phyloP scores from a whole-genome alignment of 163 green algal genomes.

The Scenedesmus sp. region DNA sequence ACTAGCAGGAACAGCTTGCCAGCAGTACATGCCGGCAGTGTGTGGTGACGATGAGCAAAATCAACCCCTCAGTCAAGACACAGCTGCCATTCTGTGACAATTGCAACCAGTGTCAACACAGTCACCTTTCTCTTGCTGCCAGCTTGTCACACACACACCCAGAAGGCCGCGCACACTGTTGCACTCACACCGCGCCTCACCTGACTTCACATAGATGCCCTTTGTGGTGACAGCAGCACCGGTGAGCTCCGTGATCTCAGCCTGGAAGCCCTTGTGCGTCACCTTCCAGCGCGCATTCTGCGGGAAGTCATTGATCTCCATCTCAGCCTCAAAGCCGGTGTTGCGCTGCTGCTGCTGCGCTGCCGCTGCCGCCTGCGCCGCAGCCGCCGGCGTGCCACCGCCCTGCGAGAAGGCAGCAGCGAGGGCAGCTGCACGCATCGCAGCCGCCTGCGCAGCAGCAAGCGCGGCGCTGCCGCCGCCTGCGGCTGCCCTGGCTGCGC shows the following conservation, averaged over 20 bases:
- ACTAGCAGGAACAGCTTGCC: too few species aligned
- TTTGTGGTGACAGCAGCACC: constrained; percentile 91
- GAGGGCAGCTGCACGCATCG: constrained; percentile 44
- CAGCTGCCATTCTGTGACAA: too few species aligned
- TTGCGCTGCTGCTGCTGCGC: constrained; percentile 55
- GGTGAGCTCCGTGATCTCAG: constrained; percentile 89
- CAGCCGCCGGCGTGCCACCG: constrained; percentile 22
- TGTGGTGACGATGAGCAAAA: too few species aligned
- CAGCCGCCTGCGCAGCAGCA: constrained; percentile 25
- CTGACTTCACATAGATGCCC: constrained; percentile 83
- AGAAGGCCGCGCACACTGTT: too few species aligned
- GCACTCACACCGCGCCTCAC: constrained; percentile 45
- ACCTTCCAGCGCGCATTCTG: constrained; percentile 96
- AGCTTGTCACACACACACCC: too few species aligned
- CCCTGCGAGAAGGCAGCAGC: constrained; percentile 30
- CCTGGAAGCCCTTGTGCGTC: constrained; percentile 81
- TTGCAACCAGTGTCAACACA: too few species aligned
- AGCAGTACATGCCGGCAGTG: too few species aligned
- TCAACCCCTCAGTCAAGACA: too few species aligned
- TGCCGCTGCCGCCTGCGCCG: constrained; percentile 5
- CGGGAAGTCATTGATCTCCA: constrained; percentile 99
- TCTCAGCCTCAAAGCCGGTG: constrained; percentile 87
- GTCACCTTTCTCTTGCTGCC: too few species aligned
- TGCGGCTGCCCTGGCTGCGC: background rate
- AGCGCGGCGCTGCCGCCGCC: background rate